These are phyloP conservation scores for Penicillium brasilianum DNA, from an alignment of 2,329 filamentous ascomycete species.

Conservation along the genomic window DNA sequence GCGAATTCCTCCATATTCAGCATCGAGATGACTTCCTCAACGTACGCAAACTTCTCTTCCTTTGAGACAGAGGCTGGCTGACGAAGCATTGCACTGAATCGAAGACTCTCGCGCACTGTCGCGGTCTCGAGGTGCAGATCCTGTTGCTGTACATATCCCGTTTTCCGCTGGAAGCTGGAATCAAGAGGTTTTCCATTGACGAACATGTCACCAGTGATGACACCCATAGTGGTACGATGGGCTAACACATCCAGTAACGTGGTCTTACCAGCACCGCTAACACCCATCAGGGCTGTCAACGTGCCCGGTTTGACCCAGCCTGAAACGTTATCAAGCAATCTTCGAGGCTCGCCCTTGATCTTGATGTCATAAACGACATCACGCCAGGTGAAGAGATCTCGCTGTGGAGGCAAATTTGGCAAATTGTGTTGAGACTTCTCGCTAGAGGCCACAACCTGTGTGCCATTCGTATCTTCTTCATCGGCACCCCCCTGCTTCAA, in stretches of 20 bases:
- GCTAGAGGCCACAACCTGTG: not conserved
- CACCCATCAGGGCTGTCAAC: slow-evolving; percentile 86
- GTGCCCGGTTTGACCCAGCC: slow-evolving; percentile 94
- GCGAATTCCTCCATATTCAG: slow-evolving; percentile 88
- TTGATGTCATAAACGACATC: slow-evolving; percentile 78
- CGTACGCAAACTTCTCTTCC: slow-evolving; percentile 79
- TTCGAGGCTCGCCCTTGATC: slow-evolving; percentile 74
- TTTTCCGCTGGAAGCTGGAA: slow-evolving; percentile 40
- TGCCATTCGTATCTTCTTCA: slow-evolving; percentile 1
- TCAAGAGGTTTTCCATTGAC: slow-evolving; percentile 75
- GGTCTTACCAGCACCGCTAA: slow-evolving; percentile 87
- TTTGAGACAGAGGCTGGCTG: slow-evolving; percentile 74
- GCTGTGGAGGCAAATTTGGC: slow-evolving; percentile 54
- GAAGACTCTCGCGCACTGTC: slow-evolving; percentile 84
- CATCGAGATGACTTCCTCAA: slow-evolving; percentile 84
- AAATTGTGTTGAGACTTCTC: slow-evolving; percentile 52
- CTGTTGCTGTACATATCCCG: slow-evolving; percentile 74
- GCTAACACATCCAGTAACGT: slow-evolving; percentile 86
- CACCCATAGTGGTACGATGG: slow-evolving; percentile 81
- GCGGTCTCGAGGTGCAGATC: slow-evolving; percentile 83
- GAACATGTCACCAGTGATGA: slow-evolving; percentile 83
- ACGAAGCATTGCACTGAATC: slow-evolving; percentile 81
- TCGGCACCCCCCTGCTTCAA: slow-evolving; percentile 16
- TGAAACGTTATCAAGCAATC: slow-evolving; percentile 80
- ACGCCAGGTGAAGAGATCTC: slow-evolving; percentile 80